These are phyloP conservation scores for Suillus ampliporus DNA, from an alignment of 768 basidiomycete species.

Conservation along the genomic window DNA sequence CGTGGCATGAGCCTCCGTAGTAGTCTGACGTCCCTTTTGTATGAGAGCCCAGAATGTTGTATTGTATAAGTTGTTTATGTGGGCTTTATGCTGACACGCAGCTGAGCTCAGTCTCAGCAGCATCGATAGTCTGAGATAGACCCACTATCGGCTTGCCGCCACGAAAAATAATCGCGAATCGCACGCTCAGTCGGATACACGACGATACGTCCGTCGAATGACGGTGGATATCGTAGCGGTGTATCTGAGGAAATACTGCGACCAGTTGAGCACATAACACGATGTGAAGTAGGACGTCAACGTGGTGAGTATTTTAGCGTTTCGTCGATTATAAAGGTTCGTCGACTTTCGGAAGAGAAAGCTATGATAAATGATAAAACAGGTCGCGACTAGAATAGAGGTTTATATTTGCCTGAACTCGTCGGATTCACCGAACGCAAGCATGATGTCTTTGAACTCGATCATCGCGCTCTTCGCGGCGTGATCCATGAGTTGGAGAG, in stretches of 20 bases:
- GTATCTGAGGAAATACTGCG: constrained; percentile 74
- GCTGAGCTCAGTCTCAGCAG: constrained; percentile 18
- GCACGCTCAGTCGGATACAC: constrained; percentile 76
- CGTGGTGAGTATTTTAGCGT: constrained; percentile 85
- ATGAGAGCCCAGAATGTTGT: constrained; percentile 95
- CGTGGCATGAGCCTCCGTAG: constrained; percentile 80
- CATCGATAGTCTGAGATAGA: constrained; percentile 11
- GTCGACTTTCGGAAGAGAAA: constrained; percentile 84
- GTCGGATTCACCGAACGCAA: constrained; percentile 96
- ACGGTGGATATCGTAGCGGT: constrained; percentile 81
- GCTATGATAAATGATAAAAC: constrained; percentile 46
- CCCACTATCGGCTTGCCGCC: constrained; percentile 96
- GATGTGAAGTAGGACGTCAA: constrained; percentile 91
- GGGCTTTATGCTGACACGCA: constrained; percentile 59
- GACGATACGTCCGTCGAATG: constrained; percentile 90
- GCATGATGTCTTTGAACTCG: constrained; percentile 79
- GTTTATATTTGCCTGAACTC: constrained; percentile 80
- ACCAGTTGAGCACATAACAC: constrained; percentile 88
- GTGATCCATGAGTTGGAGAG: constrained; percentile 89
- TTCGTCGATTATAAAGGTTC: constrained; percentile 81
- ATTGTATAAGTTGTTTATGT: constrained; percentile 98
- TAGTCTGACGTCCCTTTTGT: constrained; percentile 77
- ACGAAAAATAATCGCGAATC: constrained; percentile 91
- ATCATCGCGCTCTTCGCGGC: constrained; percentile 85
- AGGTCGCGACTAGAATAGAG: background rate